Percentiles rank a stretch among this genome's conserved stretches.
Evolutionary conservation across 768 basidiomycete species (phyloP).

Genomic region (Russula griseocarnosa): DNA sequence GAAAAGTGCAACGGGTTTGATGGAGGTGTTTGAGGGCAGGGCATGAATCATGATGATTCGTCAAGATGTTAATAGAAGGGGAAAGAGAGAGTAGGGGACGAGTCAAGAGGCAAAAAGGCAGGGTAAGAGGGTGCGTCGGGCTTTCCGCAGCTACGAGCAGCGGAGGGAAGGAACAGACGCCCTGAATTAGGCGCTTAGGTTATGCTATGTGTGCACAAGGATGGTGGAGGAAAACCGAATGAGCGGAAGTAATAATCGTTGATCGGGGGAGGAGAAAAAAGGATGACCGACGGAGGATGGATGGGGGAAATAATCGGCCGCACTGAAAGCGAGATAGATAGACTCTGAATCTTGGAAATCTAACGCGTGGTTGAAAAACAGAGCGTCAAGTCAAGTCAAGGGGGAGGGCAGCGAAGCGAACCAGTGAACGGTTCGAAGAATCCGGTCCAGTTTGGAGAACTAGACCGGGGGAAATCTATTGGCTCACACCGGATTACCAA

Average conservation of each 20-base stretch:
- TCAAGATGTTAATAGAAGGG: neutral
- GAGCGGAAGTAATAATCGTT: slow-evolving; percentile 23
- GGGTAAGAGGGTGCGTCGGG: neutral
- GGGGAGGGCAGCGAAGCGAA: neutral
- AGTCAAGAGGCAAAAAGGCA: neutral
- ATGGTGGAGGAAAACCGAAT: neutral
- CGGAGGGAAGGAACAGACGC: neutral
- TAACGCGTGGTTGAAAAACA: neutral
- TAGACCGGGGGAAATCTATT: slow-evolving; percentile 20
- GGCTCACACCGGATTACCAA: slow-evolving; percentile 19
- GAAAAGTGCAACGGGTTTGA: slow-evolving; percentile 5
- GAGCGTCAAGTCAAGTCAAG: neutral
- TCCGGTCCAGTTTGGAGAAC: neutral
- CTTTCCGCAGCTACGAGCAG: neutral
- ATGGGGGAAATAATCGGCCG: slow-evolving; percentile 21
- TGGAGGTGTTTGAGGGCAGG: neutral
- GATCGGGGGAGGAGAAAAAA: slow-evolving; percentile 1
- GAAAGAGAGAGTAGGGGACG: too few relatives aligned
- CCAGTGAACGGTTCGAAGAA: neutral
- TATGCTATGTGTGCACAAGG: too few relatives aligned
- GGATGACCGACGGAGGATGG: slow-evolving; percentile 12
- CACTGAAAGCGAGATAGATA: slow-evolving; percentile 23
- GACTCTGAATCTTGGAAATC: neutral
- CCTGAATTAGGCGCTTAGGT: too few relatives aligned
- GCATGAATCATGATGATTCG: slow-evolving; percentile 10